Conservation (phyloP, 1,284 basidiomycete species). For the Melampsora americana region DNA sequence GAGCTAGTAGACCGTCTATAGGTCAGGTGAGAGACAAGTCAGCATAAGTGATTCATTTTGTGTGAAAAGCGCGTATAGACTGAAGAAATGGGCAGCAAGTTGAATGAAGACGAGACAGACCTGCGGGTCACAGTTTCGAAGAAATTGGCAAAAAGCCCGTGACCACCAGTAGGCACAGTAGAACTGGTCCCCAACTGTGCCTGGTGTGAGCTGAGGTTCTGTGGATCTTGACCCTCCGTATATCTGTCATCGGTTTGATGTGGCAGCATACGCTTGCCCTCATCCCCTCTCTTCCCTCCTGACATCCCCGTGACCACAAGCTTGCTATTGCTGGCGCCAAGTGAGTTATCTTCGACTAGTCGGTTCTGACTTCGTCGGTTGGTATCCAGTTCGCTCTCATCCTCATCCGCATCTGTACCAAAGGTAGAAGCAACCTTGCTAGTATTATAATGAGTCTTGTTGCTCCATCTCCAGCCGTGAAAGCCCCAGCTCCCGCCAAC, state of each 20-base stretch:
- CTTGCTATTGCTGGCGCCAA: constrained; percentile 51
- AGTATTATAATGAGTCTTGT: constrained; percentile 13
- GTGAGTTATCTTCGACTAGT: background rate
- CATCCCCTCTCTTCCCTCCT: too few species aligned
- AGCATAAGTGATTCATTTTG: constrained; percentile 34
- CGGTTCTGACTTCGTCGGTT: background rate
- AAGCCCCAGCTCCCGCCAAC: constrained; percentile 19
- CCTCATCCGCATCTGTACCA: constrained; percentile 9
- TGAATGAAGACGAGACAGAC: constrained; percentile 34
- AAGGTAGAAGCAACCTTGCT: background rate
- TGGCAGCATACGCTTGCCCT: too few species aligned
- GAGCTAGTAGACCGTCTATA: constrained; percentile 26
- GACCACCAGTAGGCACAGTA: constrained; percentile 49
- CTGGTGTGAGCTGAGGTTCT: too few species aligned
- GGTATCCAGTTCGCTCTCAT: background rate
- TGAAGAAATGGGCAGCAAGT: constrained; percentile 35
- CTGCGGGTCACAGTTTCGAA: constrained; percentile 29
- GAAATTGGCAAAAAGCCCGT: constrained; percentile 48
- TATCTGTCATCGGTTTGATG: too few species aligned
- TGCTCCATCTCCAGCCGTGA: constrained; percentile 38
- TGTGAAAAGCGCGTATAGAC: constrained; percentile 45
- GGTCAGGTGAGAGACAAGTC: constrained; percentile 31
- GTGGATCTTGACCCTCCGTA: too few species aligned
- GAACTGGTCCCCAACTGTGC: too few species aligned
- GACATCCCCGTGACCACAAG: constrained; percentile 49